Evolutionary conservation across 2,329 filamentous ascomycete genomes (phyloP).

Genomic region (Calonectria pauciramosa): DNA sequence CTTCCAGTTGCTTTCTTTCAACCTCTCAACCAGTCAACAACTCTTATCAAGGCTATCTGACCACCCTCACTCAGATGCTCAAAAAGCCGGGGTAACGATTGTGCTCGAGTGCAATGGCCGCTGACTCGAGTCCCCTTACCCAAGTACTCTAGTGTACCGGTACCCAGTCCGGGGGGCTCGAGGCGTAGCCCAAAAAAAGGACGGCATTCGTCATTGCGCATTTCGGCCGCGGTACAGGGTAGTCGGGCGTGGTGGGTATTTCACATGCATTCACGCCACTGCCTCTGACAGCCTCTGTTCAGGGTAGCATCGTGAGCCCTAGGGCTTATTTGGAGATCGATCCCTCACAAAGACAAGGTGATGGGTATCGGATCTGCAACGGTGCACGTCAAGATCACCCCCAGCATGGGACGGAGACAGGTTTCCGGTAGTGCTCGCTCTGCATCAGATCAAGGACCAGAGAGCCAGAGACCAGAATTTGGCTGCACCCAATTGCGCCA

Average conservation of each 20-base stretch:
- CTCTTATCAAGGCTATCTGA: slow-evolving; percentile 11
- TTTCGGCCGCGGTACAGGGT: slow-evolving; percentile 26
- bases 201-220: slow-evolving; percentile 42
- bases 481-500: background rate
- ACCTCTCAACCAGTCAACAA: slow-evolving; percentile 20
- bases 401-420: background rate
- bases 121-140: slow-evolving; percentile 28
- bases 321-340: slow-evolving; percentile 19
- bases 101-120: slow-evolving; percentile 1
- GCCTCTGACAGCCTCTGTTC: background rate
- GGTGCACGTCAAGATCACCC: background rate
- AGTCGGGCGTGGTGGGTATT: slow-evolving; percentile 16
- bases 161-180: slow-evolving; percentile 40
- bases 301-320: slow-evolving; percentile 7
- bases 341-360: background rate
- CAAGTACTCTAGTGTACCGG: slow-evolving; percentile 33
- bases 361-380: slow-evolving; percentile 11
- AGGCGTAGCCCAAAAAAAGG: slow-evolving; percentile 26
- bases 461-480: background rate
- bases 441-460: background rate
- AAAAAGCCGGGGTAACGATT: background rate
- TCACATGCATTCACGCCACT: slow-evolving; percentile 19
- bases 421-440: background rate
- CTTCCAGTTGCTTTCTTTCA: slow-evolving; percentile 5
- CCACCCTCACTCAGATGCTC: slow-evolving; percentile 22